Evolutionary conservation across 352 stramenopile species (phyloP).

Genomic region (Phytopythium ostracodes): DNA sequence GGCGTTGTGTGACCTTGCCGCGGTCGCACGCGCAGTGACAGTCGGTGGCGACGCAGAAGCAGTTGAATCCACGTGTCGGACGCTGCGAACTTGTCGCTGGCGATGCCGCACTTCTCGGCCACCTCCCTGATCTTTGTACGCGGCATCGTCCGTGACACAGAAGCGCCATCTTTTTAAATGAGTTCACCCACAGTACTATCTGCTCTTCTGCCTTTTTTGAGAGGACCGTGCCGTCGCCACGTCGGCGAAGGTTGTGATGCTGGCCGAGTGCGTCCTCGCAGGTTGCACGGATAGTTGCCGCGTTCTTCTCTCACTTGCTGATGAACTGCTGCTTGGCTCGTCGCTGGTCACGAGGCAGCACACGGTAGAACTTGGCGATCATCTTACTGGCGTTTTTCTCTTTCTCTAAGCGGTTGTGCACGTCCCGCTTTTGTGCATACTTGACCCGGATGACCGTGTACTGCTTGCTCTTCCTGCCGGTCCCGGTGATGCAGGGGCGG

Average conservation of each 20-base stretch:
- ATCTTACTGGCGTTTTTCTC: not conserved
- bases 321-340: not conserved
- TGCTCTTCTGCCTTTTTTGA: not conserved
- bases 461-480: not conserved
- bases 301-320: not conserved
- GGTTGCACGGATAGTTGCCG: not conserved
- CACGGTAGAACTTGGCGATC: not conserved
- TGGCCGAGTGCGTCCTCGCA: not conserved
- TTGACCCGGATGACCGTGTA: not conserved
- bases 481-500: not conserved
- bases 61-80: slow-evolving; percentile 6
- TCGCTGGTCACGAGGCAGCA: not conserved
- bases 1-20: slow-evolving; percentile 10
- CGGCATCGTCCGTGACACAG: not conserved
- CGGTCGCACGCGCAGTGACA: slow-evolving; percentile 9
- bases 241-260: not conserved
- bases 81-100: not conserved
- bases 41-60: slow-evolving; percentile 3
- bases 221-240: not conserved
- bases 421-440: not conserved
- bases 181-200: slow-evolving; percentile 2
- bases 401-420: not conserved
- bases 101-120: not conserved
- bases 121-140: not conserved
- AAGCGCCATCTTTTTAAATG: not conserved